Base-by-base conservation (phyloP, 2,329 filamentous ascomycete species). In the Monilinia aucupariae region DNA sequence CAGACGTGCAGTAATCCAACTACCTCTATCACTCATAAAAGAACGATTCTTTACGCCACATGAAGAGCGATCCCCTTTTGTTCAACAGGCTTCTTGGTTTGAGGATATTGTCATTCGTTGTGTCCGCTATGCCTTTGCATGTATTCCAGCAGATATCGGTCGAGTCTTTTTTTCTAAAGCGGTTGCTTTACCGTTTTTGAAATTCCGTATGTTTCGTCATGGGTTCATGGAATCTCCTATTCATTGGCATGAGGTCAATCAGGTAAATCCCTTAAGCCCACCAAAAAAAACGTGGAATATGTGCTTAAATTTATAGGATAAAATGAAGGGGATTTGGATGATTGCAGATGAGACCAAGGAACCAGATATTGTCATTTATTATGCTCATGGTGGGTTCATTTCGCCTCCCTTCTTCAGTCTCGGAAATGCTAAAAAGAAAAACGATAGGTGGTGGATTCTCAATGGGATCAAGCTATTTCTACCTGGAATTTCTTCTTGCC, bases 381-480 rank as follows among this genome's bases (percentile, higher is more conserved):
- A 94, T 73, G 83, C 84, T 48, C 91, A 96, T 73, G 91, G 88
- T 87, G 76, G 68, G 79, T 68, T 4, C 30, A 25, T 34, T 1
- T 22, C 4, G 13, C 30, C 47, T n/a, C 30, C 15, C 37, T 37
- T 9, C 37, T 39, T 22, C 1, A 30, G 43, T 49, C 20, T 43
- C 17, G 8, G 2, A 22, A 20, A 25, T 4, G 9, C 54, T 56
- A 47, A 39, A 37, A 17, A 47, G 9, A 34, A 17, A 30, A 10
- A 13, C 20, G 3, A 49, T n/a, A 89, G 86, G 89, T 20, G 91
- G 91, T 27, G 91, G 91, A 0, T 94, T 96, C 73, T 84, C 85
- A 8, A 90, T 96, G 86, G 91, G 91, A 3, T 91, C 89, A 15
- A 80, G 82, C 22, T 89, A 89, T 76, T 96, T 96, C 74, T 96